Conservation (phyloP, 1,284 basidiomycete species). For the Malassezia yamatoensis region DNA sequence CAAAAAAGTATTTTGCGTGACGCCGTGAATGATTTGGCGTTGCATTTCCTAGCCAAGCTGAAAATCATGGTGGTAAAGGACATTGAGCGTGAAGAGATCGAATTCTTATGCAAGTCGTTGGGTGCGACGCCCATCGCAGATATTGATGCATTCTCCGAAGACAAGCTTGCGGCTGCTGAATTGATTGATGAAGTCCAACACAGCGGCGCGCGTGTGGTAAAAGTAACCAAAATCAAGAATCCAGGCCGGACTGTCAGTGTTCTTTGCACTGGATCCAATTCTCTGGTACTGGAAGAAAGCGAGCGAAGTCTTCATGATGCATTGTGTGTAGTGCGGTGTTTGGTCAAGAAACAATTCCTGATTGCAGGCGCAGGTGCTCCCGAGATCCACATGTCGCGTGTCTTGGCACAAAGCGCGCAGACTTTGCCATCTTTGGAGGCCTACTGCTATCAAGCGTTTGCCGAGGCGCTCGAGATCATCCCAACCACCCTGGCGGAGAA, state of each 20-base stretch:
- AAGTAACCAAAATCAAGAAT: constrained; percentile 90
- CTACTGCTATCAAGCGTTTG: constrained; percentile 97
- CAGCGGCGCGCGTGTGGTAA: constrained; percentile 80
- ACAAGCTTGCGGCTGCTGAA: constrained; percentile 94
- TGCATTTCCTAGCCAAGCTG: constrained; percentile 94
- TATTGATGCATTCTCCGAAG: constrained; percentile 96
- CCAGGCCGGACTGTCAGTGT: constrained; percentile 88
- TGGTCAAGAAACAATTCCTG: constrained; percentile 96
- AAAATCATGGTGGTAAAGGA: constrained; percentile 97
- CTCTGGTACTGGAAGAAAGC: constrained; percentile 88
- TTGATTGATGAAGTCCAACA: constrained; percentile 82
- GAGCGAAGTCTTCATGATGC: constrained; percentile 97
- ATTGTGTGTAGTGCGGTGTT: constrained; percentile 89
- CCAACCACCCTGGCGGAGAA: constrained; percentile 97
- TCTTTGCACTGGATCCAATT: constrained; percentile 87
- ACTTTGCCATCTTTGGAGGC: constrained; percentile 96
- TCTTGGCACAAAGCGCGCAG: constrained; percentile 81
- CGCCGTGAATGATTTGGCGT: constrained; percentile 94
- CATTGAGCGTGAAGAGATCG: constrained; percentile 96
- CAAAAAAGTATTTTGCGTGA: constrained; percentile 98
- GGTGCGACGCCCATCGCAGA: constrained; percentile 94
- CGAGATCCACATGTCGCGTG: constrained; percentile 92
- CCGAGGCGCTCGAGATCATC: constrained; percentile 94
- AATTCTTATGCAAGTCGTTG: constrained; percentile 88
- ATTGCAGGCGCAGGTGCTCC: constrained; percentile 96